Conservation (phyloP, 805 yeast genomes). For the Pichia cephalocereana region DNA sequence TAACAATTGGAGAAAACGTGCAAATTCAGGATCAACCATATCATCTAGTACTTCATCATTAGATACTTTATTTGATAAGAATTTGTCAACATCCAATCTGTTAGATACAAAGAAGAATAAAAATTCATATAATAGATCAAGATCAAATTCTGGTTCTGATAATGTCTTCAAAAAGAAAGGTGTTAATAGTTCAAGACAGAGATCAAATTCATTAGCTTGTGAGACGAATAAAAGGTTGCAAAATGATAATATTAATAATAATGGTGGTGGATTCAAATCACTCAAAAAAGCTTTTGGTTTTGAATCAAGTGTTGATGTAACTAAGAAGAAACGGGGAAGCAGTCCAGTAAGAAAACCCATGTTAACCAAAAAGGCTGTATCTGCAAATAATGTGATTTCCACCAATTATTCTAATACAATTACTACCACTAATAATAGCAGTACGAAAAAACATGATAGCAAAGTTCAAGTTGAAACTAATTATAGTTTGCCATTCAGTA, state of each 20-base stretch:
- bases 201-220: slow-evolving; percentile 1
- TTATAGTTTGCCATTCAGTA: slow-evolving; percentile 22
- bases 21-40: slow-evolving; percentile 2
- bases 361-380: background rate
- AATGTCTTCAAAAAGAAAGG: background rate
- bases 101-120: background rate
- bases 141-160: slow-evolving; percentile 2
- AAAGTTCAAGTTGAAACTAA: background rate
- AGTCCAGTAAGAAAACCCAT: background rate
- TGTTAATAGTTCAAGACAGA: background rate
- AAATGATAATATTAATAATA: background rate
- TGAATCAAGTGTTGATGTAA: background rate
- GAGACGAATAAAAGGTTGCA: background rate
- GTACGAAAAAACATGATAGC: background rate
- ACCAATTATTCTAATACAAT: background rate
- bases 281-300: slow-evolving; percentile 6
- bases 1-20: slow-evolving; percentile 4
- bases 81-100: background rate
- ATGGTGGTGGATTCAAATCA: slow-evolving; percentile 1
- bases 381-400: background rate
- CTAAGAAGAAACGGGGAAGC: background rate
- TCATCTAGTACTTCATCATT: background rate
- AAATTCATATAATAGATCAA: background rate
- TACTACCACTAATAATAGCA: background rate
- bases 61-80: background rate